Evolutionary conservation across 208 protist species (phyloP).

Genomic region (Balamuthia mandrillaris): DNA sequence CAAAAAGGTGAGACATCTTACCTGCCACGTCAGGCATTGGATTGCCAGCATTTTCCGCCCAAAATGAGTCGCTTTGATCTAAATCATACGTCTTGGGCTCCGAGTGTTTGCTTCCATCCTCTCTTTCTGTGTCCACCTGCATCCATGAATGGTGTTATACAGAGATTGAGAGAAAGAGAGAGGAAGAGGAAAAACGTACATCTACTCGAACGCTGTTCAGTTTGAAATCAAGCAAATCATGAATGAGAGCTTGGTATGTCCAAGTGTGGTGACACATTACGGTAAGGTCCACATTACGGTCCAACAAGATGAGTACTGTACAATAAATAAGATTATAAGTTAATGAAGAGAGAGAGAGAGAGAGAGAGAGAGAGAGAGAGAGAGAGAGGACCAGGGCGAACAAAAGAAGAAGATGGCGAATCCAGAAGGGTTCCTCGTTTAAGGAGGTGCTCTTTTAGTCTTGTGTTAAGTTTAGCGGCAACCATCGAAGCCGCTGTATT

Average conservation of each 20-base stretch:
- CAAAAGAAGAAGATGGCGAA: not conserved
- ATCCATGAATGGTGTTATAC: not conserved
- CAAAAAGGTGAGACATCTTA: not conserved
- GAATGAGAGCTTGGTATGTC: constrained; percentile 74
- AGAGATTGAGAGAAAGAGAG: not conserved
- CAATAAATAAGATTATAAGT: constrained; percentile 10
- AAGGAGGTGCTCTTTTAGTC: constrained; percentile 24
- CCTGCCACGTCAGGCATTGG: constrained; percentile 67
- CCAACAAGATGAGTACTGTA: constrained; percentile 70
- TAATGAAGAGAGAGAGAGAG: not conserved
- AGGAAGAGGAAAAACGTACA: not conserved
- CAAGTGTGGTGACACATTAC: constrained; percentile 77
- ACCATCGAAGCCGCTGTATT: constrained; percentile 39
- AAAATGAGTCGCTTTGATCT: constrained; percentile 67
- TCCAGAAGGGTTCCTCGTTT: not conserved
- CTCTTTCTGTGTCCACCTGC: not conserved
- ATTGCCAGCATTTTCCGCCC: constrained; percentile 59
- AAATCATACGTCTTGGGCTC: constrained; percentile 60
- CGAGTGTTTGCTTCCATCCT: not conserved
- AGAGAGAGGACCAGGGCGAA: not conserved
- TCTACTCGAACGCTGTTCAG: constrained; percentile 65
- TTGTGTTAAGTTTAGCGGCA: not conserved
- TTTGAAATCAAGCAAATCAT: constrained; percentile 71
- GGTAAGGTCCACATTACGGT: constrained; percentile 68
- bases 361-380: not conserved